phyloP scores from a whole-genome alignment of 169 alveolate genomes.

The Condylostoma magnum region DNA sequence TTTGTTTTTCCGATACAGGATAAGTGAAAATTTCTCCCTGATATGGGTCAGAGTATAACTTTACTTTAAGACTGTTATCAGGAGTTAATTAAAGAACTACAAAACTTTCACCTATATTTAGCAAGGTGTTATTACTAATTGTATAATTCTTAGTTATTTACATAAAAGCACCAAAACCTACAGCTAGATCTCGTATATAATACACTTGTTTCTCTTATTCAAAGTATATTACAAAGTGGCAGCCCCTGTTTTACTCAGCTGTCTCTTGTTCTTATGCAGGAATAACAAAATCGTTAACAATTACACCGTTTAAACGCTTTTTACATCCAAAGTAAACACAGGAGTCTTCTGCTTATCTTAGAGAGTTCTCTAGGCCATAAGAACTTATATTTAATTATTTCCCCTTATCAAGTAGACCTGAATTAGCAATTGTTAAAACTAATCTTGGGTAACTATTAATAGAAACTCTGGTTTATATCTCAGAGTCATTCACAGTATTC shows the following conservation, averaged over 20 bases:
- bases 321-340: slow-evolving; percentile 55
- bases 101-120: slow-evolving; percentile 75
- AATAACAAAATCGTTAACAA: slow-evolving; percentile 53
- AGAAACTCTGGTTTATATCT: no score
- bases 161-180: slow-evolving; percentile 77
- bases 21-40: no score
- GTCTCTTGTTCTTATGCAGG: slow-evolving; percentile 53
- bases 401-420: slow-evolving; percentile 37
- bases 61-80: no score
- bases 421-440: neutral
- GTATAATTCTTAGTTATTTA: no score
- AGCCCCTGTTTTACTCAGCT: slow-evolving; percentile 47
- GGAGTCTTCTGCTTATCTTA: slow-evolving; percentile 45
- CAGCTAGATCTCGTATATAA: slow-evolving; percentile 67
- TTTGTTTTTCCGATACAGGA: no score
- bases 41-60: no score
- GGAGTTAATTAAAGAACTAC: slow-evolving; percentile 60
- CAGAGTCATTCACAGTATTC: no score
- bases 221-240: slow-evolving; percentile 48
- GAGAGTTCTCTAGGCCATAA: slow-evolving; percentile 36
- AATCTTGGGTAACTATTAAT: no score
- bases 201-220: slow-evolving; percentile 34
- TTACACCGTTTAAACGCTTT: slow-evolving; percentile 17
- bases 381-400: slow-evolving; percentile 34
- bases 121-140: slow-evolving; percentile 63